Conservation (phyloP, 2,329 filamentous ascomycete genomes). For the Fusarium tjaetaba region DNA sequence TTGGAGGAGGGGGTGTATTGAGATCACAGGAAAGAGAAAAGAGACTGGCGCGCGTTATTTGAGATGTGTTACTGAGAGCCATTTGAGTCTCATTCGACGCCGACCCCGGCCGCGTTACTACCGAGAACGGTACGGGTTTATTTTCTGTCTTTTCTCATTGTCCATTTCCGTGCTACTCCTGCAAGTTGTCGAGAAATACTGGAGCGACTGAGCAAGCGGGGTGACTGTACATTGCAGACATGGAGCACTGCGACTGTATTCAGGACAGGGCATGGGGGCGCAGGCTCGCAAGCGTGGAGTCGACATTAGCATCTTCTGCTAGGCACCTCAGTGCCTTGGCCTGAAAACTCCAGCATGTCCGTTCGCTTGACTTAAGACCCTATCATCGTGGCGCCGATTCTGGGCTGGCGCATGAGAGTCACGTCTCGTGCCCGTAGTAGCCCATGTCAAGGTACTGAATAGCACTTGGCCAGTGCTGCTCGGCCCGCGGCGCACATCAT, state of each 20-base stretch:
- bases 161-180: slow-evolving; percentile 31
- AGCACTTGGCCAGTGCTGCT: slow-evolving; percentile 38
- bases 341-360: slow-evolving; percentile 30
- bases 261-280: slow-evolving; percentile 31
- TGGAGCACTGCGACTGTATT: slow-evolving; percentile 22
- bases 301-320: slow-evolving; percentile 17
- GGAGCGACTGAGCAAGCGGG: slow-evolving; percentile 27
- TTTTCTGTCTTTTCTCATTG: slow-evolving; percentile 32
- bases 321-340: slow-evolving; percentile 23
- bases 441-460: slow-evolving; percentile 22
- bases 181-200: slow-evolving; percentile 30
- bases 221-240: slow-evolving; percentile 17
- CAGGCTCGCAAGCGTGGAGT: slow-evolving; percentile 31
- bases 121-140: slow-evolving; percentile 30
- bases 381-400: slow-evolving; percentile 39
- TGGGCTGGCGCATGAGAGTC: slow-evolving; percentile 42
- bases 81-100: slow-evolving; percentile 40
- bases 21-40: slow-evolving; percentile 32
- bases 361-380: slow-evolving; percentile 31
- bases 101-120: slow-evolving; percentile 41
- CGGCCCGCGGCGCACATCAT: slow-evolving; percentile 43
- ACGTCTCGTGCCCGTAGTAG: slow-evolving; percentile 42
- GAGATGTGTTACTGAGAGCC: slow-evolving; percentile 38
- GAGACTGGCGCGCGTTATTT: slow-evolving; percentile 37
- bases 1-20: slow-evolving; percentile 42